Evolutionary conservation across 768 basidiomycete genomes (phyloP), one percentile per base, ranked within the genome.

Genomic region (Auricularia sp.): DNA sequence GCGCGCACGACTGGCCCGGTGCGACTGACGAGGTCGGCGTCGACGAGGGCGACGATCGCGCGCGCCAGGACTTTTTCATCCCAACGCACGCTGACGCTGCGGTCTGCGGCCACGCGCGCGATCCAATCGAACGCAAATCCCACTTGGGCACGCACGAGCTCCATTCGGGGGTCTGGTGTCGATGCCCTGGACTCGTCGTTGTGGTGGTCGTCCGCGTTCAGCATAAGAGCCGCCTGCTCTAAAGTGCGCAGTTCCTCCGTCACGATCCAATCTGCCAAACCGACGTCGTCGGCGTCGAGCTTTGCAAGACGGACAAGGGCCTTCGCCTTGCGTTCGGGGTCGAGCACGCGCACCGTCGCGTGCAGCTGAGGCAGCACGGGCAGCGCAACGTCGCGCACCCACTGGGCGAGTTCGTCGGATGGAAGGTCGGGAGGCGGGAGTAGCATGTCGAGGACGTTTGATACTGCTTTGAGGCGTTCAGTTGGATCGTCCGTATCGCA

Each of bases 251-350:
- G 69, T 66, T 89, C 87, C 67, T 87, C 83, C n/a, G 75, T 69
- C 8, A 92, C 69, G 33, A 92, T 69, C 88, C 89, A 92, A 66
- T 88, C 86, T 18, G 83, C 86, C 2, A 88, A 74, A 3, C 84
- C 85, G 24, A 82, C 73, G 33, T 78, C 72, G 2, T 83, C 84
- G 4, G 77, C 72, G 67, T 92, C 90, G 14, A 91, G 73, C 18
- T 72, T 76, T 24, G 82, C 76, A 2, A 92, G 77, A 4, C 84
- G 79, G 59, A 79, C 75, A 34, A 90, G 70, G 33, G 91, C 71
- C 45, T 79, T 77, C 2, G 79, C 75, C 70, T 81, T 84, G 54
- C 77, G 82, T 64, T 85, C 82, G 2, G 82, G 77, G 64, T 87
- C 83, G 37, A 91, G 75, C 3, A 81, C 73, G 6, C 76, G 78